phyloP scores from a whole-genome alignment of 2,329 filamentous ascomycete genomes.

The Penicillium fuscoglaucum region DNA sequence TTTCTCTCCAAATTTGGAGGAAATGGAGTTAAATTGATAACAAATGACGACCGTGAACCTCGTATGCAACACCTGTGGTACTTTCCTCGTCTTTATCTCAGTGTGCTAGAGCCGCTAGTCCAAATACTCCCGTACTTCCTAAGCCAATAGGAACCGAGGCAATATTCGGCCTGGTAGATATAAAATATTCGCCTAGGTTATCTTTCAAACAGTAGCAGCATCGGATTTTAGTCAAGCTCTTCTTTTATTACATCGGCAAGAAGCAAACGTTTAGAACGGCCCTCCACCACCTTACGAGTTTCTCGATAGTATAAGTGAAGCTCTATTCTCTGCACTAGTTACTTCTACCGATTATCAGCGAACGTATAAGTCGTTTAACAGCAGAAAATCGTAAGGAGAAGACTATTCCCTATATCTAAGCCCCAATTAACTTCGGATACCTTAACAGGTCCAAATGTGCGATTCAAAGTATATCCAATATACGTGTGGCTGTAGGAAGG shows the following conservation, averaged over 20 bases:
- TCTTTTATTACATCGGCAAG: not conserved
- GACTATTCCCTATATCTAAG: not conserved
- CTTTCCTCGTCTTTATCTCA: not conserved
- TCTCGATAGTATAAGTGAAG: not conserved
- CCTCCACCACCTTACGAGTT: not conserved
- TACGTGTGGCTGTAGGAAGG: slow-evolving; percentile 5
- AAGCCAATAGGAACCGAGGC: not conserved
- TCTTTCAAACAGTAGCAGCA: not conserved
- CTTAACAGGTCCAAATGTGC: slow-evolving; percentile 4
- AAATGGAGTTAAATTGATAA: not conserved
- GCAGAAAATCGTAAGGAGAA: slow-evolving; percentile 2
- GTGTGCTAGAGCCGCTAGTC: not conserved
- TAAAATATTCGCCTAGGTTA: not conserved
- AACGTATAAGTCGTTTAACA: slow-evolving; percentile 1
- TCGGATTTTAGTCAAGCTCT: not conserved
- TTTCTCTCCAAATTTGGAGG: not conserved
- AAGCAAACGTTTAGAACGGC: not conserved
- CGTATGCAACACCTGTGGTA: not conserved
- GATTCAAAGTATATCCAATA: slow-evolving; percentile 6
- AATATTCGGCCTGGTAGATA: not conserved
- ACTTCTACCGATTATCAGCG: slow-evolving; percentile 1
- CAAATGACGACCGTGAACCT: not conserved
- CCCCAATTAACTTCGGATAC: not conserved
- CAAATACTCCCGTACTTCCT: not conserved
- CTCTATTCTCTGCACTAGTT: not conserved